These are phyloP conservation scores for Nectriaceae sp. DNA, from an alignment of 2,329 filamentous ascomycete genomes.

Conservation along the genomic window DNA sequence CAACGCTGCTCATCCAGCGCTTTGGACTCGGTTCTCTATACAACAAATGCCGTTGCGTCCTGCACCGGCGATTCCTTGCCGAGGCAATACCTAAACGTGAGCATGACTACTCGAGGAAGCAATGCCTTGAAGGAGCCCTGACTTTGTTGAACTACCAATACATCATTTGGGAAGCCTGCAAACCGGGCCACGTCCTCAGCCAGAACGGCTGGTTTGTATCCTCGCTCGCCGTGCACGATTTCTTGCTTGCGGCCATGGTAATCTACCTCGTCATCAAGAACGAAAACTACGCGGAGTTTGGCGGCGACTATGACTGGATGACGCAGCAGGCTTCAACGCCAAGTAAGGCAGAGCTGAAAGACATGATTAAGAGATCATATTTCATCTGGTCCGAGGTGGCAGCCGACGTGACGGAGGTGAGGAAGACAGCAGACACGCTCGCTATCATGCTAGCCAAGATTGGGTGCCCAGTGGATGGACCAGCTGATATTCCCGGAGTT, in stretches of 20 bases:
- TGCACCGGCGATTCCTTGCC: constrained; percentile 55
- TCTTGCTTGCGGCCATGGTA: constrained; percentile 62
- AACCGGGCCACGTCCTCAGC: constrained; percentile 55
- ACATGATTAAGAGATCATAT: constrained; percentile 44
- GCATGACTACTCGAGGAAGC: constrained; percentile 53
- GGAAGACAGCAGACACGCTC: constrained; percentile 48
- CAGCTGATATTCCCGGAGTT: constrained; percentile 3
- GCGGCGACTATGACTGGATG: constrained; percentile 37
- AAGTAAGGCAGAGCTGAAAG: constrained; percentile 41
- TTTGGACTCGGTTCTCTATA: constrained; percentile 55
- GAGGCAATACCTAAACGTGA: constrained; percentile 44
- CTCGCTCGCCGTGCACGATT: constrained; percentile 61
- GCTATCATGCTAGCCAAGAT: constrained; percentile 48
- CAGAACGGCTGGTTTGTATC: constrained; percentile 59
- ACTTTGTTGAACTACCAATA: constrained; percentile 50
- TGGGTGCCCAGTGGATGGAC: constrained; percentile 30
- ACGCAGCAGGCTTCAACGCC: constrained; percentile 32
- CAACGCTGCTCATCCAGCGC: constrained; percentile 50
- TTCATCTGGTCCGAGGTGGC: constrained; percentile 46
- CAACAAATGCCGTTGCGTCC: constrained; percentile 56
- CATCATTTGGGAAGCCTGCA: constrained; percentile 48
- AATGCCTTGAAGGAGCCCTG: constrained; percentile 52
- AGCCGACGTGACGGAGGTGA: constrained; percentile 39
- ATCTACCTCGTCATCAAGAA: constrained; percentile 55
- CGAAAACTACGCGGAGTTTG: constrained; percentile 40